Conservation (phyloP, 129 eudicot genomes). For the Ambrosia trifida region DNA sequence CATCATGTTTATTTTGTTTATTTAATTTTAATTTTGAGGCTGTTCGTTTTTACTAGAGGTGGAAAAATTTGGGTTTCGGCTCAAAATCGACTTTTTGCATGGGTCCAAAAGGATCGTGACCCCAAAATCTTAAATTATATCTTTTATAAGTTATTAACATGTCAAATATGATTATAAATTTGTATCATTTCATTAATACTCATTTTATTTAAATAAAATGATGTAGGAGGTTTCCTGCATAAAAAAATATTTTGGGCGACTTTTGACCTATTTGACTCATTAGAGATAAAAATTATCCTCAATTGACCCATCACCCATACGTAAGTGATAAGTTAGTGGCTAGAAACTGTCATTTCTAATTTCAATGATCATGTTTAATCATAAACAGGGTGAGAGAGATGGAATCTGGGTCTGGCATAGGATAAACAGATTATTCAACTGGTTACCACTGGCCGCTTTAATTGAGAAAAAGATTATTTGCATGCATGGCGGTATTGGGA, state of each 20-base stretch:
- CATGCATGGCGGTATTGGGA: constrained; percentile 99
- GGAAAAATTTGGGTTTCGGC: constrained; percentile 2
- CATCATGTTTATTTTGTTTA: constrained; percentile 3
- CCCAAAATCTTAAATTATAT: neutral
- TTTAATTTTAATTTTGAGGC: neutral
- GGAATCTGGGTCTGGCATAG: constrained; percentile 99
- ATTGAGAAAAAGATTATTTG: constrained; percentile 96
- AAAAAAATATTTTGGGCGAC: neutral
- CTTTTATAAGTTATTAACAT: neutral
- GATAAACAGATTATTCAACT: constrained; percentile 92
- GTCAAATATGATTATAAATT: neutral
- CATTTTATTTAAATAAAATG: neutral
- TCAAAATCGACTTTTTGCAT: neutral
- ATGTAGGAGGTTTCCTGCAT: neutral
- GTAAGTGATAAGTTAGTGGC: neutral
- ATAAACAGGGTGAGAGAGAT: constrained; percentile 93
- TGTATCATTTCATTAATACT: neutral
- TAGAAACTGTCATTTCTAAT: constrained; percentile 8
- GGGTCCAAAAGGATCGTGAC: neutral
- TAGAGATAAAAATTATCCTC: neutral
- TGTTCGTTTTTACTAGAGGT: neutral
- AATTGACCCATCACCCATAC: neutral
- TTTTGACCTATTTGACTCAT: neutral
- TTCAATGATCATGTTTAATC: constrained; percentile 3
- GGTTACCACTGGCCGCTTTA: constrained; percentile 97